Conservation (phyloP, 1,139 yeast species). For the Pichia cactophila region DNA sequence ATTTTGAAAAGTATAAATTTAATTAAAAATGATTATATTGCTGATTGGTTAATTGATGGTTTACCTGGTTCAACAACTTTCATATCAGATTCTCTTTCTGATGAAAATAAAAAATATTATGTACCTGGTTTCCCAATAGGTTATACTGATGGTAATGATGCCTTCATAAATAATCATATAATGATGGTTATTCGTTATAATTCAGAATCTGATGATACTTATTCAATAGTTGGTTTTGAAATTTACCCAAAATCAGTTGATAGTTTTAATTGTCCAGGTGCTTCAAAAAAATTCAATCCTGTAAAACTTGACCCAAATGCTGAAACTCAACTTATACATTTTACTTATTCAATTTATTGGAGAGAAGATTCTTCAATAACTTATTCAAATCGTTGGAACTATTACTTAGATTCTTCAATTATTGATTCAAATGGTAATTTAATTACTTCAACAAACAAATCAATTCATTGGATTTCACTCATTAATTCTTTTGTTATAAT, state of each 20-base stretch:
- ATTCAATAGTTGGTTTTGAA: slow-evolving; percentile 82
- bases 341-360: slow-evolving; percentile 85
- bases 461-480: slow-evolving; percentile 66
- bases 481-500: slow-evolving; percentile 59
- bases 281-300: slow-evolving; percentile 49
- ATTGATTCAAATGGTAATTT: slow-evolving; percentile 11
- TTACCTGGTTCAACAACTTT: slow-evolving; percentile 88
- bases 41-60: slow-evolving; percentile 79
- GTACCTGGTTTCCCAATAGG: slow-evolving; percentile 88
- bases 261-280: slow-evolving; percentile 63
- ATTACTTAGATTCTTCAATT: slow-evolving; percentile 34
- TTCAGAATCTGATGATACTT: slow-evolving; percentile 35
- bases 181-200: slow-evolving; percentile 76
- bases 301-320: slow-evolving; percentile 39
- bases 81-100: slow-evolving; percentile 49
- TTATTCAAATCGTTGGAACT: slow-evolving; percentile 69
- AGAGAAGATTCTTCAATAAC: slow-evolving; percentile 66
- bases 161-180: slow-evolving; percentile 70
- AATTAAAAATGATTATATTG: slow-evolving; percentile 64
- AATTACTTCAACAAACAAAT: slow-evolving; percentile 38
- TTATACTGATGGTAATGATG: slow-evolving; percentile 46
- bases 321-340: slow-evolving; percentile 47
- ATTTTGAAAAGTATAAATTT: slow-evolving; percentile 52
- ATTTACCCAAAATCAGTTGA: slow-evolving; percentile 79
- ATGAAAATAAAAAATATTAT: slow-evolving; percentile 49